Evolutionary conservation across 345 rosid species (phyloP).

Genomic region (Bruguiera gymnorhiza): DNA sequence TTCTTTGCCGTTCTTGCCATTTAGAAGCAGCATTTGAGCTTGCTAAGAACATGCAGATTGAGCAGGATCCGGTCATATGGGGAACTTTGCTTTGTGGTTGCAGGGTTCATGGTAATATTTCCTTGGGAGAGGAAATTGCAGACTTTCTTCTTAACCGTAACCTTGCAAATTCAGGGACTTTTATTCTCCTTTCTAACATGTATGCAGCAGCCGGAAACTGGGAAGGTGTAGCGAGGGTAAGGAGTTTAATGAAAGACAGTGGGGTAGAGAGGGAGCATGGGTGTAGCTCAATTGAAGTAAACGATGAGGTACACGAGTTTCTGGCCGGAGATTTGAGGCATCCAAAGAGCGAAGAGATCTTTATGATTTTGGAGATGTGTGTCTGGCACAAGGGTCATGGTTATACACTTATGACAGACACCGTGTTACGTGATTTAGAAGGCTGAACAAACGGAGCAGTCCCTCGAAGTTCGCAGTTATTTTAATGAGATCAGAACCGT

Average conservation of each 20-base stretch:
- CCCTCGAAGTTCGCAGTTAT: conserved; percentile 68
- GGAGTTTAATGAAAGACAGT: conserved; percentile 68
- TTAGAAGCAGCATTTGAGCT: conserved; percentile 22
- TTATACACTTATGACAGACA: conserved; percentile 38
- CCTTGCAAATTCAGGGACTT: conserved; percentile 59
- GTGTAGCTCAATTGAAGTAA: conserved; percentile 57
- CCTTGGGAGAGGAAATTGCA: conserved; percentile 41
- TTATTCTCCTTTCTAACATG: conserved; percentile 60
- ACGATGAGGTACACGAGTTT: conserved; percentile 50
- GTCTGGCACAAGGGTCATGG: conserved; percentile 39
- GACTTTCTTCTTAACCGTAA: conserved; percentile 49
- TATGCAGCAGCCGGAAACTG: conserved; percentile 58
- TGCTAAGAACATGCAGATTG: conserved; percentile 21
- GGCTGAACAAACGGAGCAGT: conserved; percentile 45
- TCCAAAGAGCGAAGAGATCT: conserved; percentile 45
- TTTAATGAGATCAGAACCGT: too few species aligned
- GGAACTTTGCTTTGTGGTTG: conserved; percentile 26
- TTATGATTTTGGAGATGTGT: conserved; percentile 44
- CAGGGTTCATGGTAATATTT: conserved; percentile 22
- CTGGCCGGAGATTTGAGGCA: conserved; percentile 52
- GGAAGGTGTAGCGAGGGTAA: conserved; percentile 54
- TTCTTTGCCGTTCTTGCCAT: conserved; percentile 21
- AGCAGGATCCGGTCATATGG: conserved; percentile 21
- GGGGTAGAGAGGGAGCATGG: conserved; percentile 64
- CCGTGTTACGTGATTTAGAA: conserved; percentile 51